phyloP scores from a whole-genome alignment of 306 rosid genomes.

The barrel medic (Medicago truncatula) region MtrunA17r5.0-ANR NC_053049.1:2548001-2548500 shows the following conservation, averaged over 20 bases:
- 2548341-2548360: constrained; percentile 1
- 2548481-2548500: constrained; percentile 2
- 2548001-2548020: constrained; percentile 61
- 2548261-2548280: constrained; percentile 2
- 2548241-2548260: background rate
- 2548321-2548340: background rate
- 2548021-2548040: constrained; percentile 86
- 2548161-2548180: too few relatives aligned
- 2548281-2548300: background rate
- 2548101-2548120: constrained; percentile 73
- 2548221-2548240: background rate
- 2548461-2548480: constrained; percentile 18
- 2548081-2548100: constrained; percentile 88
- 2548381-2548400: background rate
- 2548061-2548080: constrained; percentile 77
- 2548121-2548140: constrained; percentile 62
- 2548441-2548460: constrained; percentile 5
- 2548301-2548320: background rate
- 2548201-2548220: background rate
- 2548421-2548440: constrained; percentile 9
- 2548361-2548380: background rate
- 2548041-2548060: constrained; percentile 88
- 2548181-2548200: too few relatives aligned
- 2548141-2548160: constrained; percentile 21
- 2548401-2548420: background rate